Evolutionary conservation across 2,329 filamentous ascomycete species (phyloP), one percentile per base, ranked within the genome.

Genomic region (Cordyceps farinosa): DNA sequence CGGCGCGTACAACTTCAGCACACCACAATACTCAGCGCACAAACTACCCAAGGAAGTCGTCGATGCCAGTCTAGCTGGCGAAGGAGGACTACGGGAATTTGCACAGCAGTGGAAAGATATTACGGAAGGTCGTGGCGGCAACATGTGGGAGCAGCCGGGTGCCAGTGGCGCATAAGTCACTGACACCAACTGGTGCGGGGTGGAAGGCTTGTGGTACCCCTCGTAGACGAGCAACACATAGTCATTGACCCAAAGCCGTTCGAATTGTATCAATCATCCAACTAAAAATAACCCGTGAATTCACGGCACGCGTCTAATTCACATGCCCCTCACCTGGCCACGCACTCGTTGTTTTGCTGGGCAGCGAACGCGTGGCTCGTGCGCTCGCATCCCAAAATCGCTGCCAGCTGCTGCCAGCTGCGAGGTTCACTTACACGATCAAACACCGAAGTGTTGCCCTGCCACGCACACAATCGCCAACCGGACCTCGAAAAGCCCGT

Each of bases 1-100:
- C 0, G 90, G 94, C 65, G 93, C 93, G 1, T 95, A 92, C 73
- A 90, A 90, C 69, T 96, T 97, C 73, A 87, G 85, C 67, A 90
- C 90, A 5, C 86, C 92, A 1, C 90, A 94, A 71, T 98, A 96
- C 75, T 97, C 92, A 66, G 94, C 95, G 3, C 94, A 98, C 73
- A 99, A 98, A 77, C 78, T 99, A 69, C 95, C 95, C 0, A 92
- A 89, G 74, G 95, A 99, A 69, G 92, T 98, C 2, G 93, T 97
- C 3, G 86, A 89, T 68, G 87, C 87, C 27, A 84, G 86, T 67
- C 70, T 84, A 67, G 83, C 83, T 1, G 90, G 90, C 3, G 86
- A 90, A 62, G 90, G 90, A 3, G 90, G 89, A 0, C 83, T 98
- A 78, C 83, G 88, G 65, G 92, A 96, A 76, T 93, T 95, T 77